Evolutionary conservation across 2,329 filamentous ascomycete species (phyloP), one percentile per base, ranked within the genome.

Genomic region (Chalaropsis ovoidea): DNA sequence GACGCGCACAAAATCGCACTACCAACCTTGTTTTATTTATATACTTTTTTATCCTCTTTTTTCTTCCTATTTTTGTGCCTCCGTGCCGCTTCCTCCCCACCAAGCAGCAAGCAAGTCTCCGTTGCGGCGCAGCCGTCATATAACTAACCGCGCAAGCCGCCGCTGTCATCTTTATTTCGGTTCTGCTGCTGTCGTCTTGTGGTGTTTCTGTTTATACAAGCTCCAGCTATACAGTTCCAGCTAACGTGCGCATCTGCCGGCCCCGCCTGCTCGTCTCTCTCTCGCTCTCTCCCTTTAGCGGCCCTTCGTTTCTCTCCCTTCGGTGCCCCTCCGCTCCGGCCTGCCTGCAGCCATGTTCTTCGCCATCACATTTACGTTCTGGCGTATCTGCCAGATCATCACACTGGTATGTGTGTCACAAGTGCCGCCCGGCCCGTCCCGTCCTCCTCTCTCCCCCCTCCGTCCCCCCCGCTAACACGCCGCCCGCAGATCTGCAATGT

Each of bases 331-430:
- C 47, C 13, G 13, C 41, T 43, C 43, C 35, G 35, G 31, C 31
- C 27, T 39, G 19, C 24, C 60, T 41, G 19, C 31, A 54, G 76
- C 71, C 70, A 86, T 87, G 84, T 69, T 86, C 56, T 86, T 85
- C 75, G 83, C 81, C 69, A 72, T 86, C 69, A 76, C 85, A 70
- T 87, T 87, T 75, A 78, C 82, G 74, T 81, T 81, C 70, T 85
- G 81, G 77, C 82, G 85, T 70, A 79, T 86, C 70, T 71, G 79
- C 70, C 79, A 87, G 74, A 86, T 87, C 73, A 65, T 85, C 70
- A 86, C 84, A 54, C 70, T 87, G 76, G 84, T 86, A 78, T 71
- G 79, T 70, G 63, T n/a, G 22, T 39, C 49, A 52, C 42, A 79
- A 70, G 63, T 19, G 22, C 41, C 49, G 49, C 42, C 22, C 22